phyloP scores from a whole-genome alignment of 108 stramenopile species.

The Skeletonema grethae region DNA sequence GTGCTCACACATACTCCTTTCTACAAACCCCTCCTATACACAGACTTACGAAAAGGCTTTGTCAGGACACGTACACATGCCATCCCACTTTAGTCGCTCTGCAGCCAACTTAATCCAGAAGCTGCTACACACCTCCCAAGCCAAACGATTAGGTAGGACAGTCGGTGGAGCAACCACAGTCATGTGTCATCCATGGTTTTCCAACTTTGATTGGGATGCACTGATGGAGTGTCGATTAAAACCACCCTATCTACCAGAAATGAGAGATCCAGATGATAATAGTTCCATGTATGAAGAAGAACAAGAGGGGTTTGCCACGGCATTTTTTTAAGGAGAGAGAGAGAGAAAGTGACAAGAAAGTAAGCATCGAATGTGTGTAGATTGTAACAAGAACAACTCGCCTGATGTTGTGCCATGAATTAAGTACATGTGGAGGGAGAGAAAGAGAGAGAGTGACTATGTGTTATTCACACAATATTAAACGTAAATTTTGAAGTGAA shows the following conservation, averaged over 20 bases:
- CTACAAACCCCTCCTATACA: background rate
- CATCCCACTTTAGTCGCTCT: slow-evolving; percentile 43
- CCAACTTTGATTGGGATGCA: slow-evolving; percentile 72
- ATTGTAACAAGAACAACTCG: background rate
- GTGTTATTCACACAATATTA: background rate
- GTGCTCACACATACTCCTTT: background rate
- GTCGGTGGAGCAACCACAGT: slow-evolving; percentile 73
- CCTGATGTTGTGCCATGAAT: background rate
- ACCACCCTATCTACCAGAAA: slow-evolving; percentile 36
- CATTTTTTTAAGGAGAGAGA: slow-evolving; percentile 19
- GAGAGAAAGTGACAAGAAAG: background rate
- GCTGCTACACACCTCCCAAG: slow-evolving; percentile 70
- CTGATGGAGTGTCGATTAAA: slow-evolving; percentile 40
- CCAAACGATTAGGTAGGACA: slow-evolving; percentile 78
- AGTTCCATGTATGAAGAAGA: slow-evolving; percentile 27
- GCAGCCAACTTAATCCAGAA: slow-evolving; percentile 71
- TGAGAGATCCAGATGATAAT: slow-evolving; percentile 39
- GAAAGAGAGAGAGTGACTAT: background rate
- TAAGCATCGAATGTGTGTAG: background rate
- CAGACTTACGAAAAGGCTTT: slow-evolving; percentile 42
- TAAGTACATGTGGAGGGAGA: background rate
- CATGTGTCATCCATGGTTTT: slow-evolving; percentile 80
- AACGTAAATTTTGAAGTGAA: slow-evolving; percentile 1
- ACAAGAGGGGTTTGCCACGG: slow-evolving; percentile 42
- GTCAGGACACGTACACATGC: slow-evolving; percentile 39